A percentile compares a stretch with the other conserved stretches of the same genome.
Evolutionary conservation across 2,329 filamentous ascomycete genomes (phyloP).

Genomic region (Xylaria sp.): DNA sequence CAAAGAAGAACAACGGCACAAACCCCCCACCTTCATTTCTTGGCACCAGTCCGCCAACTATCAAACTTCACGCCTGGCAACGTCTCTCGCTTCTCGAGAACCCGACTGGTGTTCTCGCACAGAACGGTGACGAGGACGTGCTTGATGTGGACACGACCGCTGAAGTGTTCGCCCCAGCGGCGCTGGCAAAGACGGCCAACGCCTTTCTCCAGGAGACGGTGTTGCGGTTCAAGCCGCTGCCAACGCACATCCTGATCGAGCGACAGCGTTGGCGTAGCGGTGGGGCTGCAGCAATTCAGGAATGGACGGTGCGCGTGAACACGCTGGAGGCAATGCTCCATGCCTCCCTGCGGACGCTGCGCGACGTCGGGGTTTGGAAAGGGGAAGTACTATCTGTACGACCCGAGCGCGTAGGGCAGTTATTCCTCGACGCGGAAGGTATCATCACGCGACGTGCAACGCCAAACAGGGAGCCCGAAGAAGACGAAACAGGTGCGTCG

Average conservation of each 20-base stretch:
- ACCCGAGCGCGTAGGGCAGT: conserved; percentile 50
- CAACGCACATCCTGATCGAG: conserved; percentile 77
- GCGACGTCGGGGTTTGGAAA: conserved; percentile 54
- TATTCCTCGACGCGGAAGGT: conserved; percentile 26
- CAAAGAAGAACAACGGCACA: conserved; percentile 12
- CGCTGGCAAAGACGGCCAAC: conserved; percentile 51
- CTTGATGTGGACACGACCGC: not conserved
- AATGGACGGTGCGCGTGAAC: conserved; percentile 87
- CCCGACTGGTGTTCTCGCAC: not conserved
- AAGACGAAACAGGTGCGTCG: conserved; percentile 33
- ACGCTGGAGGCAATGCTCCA: conserved; percentile 85
- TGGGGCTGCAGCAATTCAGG: conserved; percentile 72
- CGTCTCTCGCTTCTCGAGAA: conserved; percentile 40
- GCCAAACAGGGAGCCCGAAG: conserved; percentile 24
- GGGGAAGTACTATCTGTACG: conserved; percentile 56
- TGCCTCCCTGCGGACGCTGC: conserved; percentile 70
- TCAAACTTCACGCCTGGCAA: conserved; percentile 50
- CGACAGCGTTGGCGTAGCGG: conserved; percentile 70
- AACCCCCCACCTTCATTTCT: not conserved
- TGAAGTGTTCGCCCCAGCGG: conserved; percentile 47
- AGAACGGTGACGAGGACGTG: not conserved
- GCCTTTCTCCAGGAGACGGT: conserved; percentile 51
- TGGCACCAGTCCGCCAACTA: conserved; percentile 36
- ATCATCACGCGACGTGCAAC: not conserved
- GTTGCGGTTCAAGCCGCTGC: conserved; percentile 66